These are phyloP conservation scores for Tremellales sp. DNA, from an alignment of 1,284 basidiomycete genomes.

Conservation along the genomic window DNA sequence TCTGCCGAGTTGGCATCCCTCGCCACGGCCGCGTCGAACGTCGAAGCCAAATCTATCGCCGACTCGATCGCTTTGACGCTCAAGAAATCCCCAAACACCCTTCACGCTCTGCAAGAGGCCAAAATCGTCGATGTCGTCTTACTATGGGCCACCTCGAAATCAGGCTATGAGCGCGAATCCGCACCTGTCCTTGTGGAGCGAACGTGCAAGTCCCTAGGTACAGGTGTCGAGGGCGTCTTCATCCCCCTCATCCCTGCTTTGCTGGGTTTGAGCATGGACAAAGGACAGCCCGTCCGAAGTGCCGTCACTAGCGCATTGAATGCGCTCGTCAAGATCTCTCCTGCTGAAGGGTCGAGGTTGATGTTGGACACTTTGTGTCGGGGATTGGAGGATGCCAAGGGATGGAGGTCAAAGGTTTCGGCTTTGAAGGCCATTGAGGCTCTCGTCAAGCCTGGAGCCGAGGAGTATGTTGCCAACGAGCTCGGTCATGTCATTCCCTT, in stretches of 20 bases:
- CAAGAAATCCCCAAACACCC: conserved; percentile 37
- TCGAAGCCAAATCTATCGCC: conserved; percentile 46
- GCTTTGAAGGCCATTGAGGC: conserved; percentile 78
- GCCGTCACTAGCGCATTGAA: conserved; percentile 82
- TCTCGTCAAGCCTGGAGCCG: conserved; percentile 64
- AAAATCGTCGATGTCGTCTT: conserved; percentile 62
- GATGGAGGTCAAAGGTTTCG: conserved; percentile 96
- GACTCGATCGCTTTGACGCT: conserved; percentile 40
- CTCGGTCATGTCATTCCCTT: conserved; percentile 79
- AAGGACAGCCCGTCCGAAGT: conserved; percentile 83
- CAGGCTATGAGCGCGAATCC: conserved; percentile 86
- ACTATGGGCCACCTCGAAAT: conserved; percentile 75
- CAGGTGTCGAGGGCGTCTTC: conserved; percentile 75
- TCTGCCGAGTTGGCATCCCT: conserved; percentile 36
- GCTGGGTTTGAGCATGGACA: conserved; percentile 87
- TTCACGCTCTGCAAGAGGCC: conserved; percentile 38
- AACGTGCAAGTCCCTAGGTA: conserved; percentile 65
- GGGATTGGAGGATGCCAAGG: conserved; percentile 70
- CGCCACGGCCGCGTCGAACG: conserved; percentile 36
- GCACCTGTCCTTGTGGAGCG: conserved; percentile 81
- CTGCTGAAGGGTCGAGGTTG: conserved; percentile 73
- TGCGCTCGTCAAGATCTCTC: conserved; percentile 75
- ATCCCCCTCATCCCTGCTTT: conserved; percentile 72
- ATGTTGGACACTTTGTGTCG: conserved; percentile 69
- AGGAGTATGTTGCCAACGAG: conserved; percentile 79